These are phyloP conservation scores for Xylariales sp. DNA, from an alignment of 2,329 filamentous ascomycete genomes.

Conservation along the genomic window DNA sequence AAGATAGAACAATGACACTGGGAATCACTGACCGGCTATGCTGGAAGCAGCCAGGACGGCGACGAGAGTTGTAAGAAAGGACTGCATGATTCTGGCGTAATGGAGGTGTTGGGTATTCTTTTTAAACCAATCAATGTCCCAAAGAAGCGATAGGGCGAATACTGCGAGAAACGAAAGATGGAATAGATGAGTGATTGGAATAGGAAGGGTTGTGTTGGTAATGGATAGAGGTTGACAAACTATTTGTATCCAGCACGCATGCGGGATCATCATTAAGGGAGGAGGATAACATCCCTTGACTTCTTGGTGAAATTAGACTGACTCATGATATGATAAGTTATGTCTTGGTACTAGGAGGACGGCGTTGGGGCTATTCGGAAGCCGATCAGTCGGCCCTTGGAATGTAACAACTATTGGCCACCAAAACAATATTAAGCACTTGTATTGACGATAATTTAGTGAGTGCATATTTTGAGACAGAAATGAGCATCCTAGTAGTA, in stretches of 20 bases:
- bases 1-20: background rate
- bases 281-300: constrained; percentile 30
- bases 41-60: constrained; percentile 35
- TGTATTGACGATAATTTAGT: constrained; percentile 2
- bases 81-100: constrained; percentile 26
- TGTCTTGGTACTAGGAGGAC: constrained; percentile 24
- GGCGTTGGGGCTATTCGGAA: background rate
- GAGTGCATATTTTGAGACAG: constrained; percentile 17
- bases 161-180: constrained; percentile 17
- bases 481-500: constrained; percentile 3
- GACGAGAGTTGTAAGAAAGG: constrained; percentile 24
- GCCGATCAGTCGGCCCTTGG: constrained; percentile 31
- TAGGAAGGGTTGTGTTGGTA: background rate
- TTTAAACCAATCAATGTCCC: background rate
- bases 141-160: background rate
- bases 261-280: background rate
- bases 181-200: background rate
- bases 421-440: constrained; percentile 10
- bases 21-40: constrained; percentile 26
- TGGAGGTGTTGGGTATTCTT: background rate
- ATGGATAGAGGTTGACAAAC: constrained; percentile 5
- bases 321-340: constrained; percentile 32
- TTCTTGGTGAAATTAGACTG: constrained; percentile 35
- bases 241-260: constrained; percentile 33
- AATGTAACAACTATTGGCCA: constrained; percentile 20